Conservation (phyloP, 1,284 basidiomycete species). For the Sporisorium reilianum region DNA sequence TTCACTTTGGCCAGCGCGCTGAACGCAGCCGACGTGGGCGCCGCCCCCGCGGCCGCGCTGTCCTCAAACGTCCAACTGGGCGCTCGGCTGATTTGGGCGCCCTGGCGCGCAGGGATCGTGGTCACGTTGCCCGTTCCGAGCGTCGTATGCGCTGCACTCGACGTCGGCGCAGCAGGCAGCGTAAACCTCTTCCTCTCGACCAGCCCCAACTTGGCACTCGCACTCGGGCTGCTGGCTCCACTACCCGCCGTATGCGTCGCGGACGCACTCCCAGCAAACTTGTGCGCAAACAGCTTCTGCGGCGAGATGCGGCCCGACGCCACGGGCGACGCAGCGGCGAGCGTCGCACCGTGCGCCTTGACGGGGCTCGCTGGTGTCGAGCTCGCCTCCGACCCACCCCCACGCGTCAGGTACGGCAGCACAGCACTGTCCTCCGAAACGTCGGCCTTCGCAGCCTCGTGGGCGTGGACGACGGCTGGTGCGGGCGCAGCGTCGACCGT, state of each 20-base stretch:
- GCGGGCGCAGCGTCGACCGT: slow-evolving; percentile 7
- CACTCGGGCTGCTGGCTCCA: slow-evolving; percentile 1
- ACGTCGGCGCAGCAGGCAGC: slow-evolving; percentile 9
- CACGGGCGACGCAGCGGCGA: not conserved
- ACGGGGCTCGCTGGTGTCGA: slow-evolving; percentile 6
- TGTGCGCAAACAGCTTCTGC: slow-evolving; percentile 42
- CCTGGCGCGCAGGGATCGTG: slow-evolving; percentile 16
- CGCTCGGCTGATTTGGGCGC: slow-evolving; percentile 20
- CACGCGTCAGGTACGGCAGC: not conserved
- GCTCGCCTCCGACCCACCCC: not conserved
- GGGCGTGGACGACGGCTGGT: not conserved
- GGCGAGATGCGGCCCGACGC: slow-evolving; percentile 41
- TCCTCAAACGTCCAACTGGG: slow-evolving; percentile 25
- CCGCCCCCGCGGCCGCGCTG: not conserved
- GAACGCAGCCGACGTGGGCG: slow-evolving; percentile 26
- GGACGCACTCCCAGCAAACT: slow-evolving; percentile 19
- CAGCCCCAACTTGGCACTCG: slow-evolving; percentile 29
- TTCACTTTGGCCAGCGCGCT: slow-evolving; percentile 23
- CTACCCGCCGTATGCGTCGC: not conserved
- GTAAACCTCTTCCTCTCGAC: slow-evolving; percentile 51
- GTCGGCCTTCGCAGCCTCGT: not conserved
- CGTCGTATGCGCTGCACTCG: not conserved
- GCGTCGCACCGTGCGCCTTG: slow-evolving; percentile 10
- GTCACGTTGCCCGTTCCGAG: slow-evolving; percentile 2
- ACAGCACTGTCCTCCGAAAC: slow-evolving; percentile 3